Evolutionary conservation across 2,329 filamentous ascomycete genomes (phyloP), one percentile per base, ranked within the genome.

Genomic region (Setomelanomma holmii): DNA sequence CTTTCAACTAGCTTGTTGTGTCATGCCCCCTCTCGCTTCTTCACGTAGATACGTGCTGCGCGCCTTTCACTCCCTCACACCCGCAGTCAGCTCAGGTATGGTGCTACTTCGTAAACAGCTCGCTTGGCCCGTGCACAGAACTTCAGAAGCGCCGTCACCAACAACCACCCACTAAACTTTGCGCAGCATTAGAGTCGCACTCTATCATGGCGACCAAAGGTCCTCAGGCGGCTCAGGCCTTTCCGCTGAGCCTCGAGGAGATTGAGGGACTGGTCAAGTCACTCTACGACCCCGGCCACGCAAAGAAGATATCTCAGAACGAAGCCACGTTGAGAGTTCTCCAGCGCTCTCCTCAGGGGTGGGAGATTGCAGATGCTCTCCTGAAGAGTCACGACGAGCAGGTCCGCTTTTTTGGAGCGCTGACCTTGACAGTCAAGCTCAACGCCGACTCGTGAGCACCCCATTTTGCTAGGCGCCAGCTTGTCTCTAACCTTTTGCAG

Each of bases 351-450:
- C 81, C 87, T 1, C 82, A 90, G 66, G 93, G 92, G 48, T 99
- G 95, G 95, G 83, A 89, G 49, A 82, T 97, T 40, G 92, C 91
- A 17, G 87, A 93, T 67, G 85, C 86, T 45, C 80, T 98, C 12
- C 79, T 97, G 10, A 79, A 79, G 44, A 86, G 85, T 55, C 78
- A 84, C 19, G 86, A 90, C 61, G 84, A 89, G 55, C 88, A 93
- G 65, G 86, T 95, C 61, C 89, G 89, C 59, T 98, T 98, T 76
- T 96, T 96, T 71, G 95, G 91, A 12, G 93, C 93, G 23, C 82
- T 97, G 53, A 98, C 93, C 0, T 89, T 97, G 61, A 96, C 91
- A 44, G 86, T 98, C 64, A 99, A 98, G 77, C 85, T 98, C 52
- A 97, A 98, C 71, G 89, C 88, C n/a, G 91, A 95, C 69, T 91